Evolutionary conservation across 148 eudicot genomes (phyloP).

Genomic region (Chenopodium formosanum): DNA sequence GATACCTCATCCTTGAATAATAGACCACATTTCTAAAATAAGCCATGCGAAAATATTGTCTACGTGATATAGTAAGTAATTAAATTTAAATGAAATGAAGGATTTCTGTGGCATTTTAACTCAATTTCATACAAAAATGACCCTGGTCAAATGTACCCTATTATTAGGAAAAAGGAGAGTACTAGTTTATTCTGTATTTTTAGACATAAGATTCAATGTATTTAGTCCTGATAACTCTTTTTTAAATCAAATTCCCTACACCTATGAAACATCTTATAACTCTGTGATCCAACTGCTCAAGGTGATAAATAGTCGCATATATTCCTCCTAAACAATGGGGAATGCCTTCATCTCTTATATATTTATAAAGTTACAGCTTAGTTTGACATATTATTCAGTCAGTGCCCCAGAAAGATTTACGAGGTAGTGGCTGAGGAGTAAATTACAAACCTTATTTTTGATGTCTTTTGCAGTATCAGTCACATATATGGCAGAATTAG

Average conservation of each 20-base stretch:
- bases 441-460: constrained; percentile 64
- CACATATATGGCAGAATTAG: constrained; percentile 94
- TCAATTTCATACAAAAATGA: not conserved
- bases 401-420: not conserved
- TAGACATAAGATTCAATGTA: not conserved
- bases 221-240: not conserved
- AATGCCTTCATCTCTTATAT: not conserved
- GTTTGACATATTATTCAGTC: not conserved
- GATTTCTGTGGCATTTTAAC: not conserved
- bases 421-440: not conserved
- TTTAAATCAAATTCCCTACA: not conserved
- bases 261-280: not conserved
- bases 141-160: too few relatives aligned
- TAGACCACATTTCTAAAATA: not conserved
- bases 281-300: not conserved
- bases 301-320: not conserved
- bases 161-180: not conserved
- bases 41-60: not conserved
- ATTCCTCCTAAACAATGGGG: not conserved
- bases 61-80: not conserved
- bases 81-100: not conserved
- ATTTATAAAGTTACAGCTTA: not conserved
- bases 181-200: not conserved
- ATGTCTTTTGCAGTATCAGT: constrained; percentile 89
- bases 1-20: not conserved